These are phyloP conservation scores for Nicotiana noctiflora DNA, from an alignment of 257 asterid genomes.

Conservation along the genomic window DNA sequence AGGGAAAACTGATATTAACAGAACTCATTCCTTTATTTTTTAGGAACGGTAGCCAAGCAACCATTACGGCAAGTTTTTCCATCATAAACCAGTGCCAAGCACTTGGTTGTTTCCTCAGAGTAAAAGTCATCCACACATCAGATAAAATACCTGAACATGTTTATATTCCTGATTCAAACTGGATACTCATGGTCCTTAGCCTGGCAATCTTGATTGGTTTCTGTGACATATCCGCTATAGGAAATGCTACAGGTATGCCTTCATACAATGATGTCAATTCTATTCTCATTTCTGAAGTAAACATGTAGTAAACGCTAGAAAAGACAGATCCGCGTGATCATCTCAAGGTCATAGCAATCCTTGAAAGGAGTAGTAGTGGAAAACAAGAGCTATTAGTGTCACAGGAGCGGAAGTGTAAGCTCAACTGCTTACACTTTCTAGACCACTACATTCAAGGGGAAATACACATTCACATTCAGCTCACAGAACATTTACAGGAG, in stretches of 20 bases:
- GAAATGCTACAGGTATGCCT: conserved; percentile 65
- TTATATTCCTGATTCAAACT: conserved; percentile 79
- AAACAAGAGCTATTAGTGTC: neutral
- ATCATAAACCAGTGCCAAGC: conserved; percentile 92
- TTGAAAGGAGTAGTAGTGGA: neutral
- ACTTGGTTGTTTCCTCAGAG: conserved; percentile 84
- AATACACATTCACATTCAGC: no score
- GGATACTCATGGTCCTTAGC: conserved; percentile 82
- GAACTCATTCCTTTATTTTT: neutral
- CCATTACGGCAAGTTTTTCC: conserved; percentile 59
- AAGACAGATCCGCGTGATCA: no score
- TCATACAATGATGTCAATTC: neutral
- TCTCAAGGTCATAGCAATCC: neutral
- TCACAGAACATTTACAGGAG: neutral
- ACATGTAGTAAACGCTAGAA: neutral
- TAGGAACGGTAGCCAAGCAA: no score
- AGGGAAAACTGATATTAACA: neutral
- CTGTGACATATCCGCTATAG: conserved; percentile 56
- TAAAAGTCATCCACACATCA: conserved; percentile 82
- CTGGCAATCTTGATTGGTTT: conserved; percentile 65
- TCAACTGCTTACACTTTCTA: neutral
- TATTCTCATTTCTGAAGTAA: no score
- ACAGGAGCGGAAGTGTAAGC: neutral
- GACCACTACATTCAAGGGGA: neutral
- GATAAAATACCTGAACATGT: conserved; percentile 72